Percentiles rank a stretch among this genome's conserved stretches.
phyloP scores from a whole-genome alignment of 1,139 yeast genomes.

The Geotrichum klebahnii region DNA sequence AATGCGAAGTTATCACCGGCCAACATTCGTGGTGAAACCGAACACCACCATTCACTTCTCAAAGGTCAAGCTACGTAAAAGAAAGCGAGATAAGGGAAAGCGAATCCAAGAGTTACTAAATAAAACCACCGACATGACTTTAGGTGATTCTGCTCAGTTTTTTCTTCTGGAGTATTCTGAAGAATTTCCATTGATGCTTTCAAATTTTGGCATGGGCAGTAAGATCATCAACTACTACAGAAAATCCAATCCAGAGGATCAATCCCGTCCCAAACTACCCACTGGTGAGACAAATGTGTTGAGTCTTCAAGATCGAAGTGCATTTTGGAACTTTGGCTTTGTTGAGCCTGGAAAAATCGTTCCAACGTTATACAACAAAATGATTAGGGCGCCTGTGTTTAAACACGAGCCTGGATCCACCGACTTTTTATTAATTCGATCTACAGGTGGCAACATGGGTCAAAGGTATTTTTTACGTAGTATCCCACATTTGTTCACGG shows the following conservation, averaged over 20 bases:
- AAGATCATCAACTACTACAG: conserved; percentile 90
- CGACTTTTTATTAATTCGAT: conserved; percentile 75
- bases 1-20: conserved; percentile 76
- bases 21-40: conserved; percentile 68
- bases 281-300: conserved; percentile 94
- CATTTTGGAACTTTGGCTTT: conserved; percentile 97
- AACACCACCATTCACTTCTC: conserved; percentile 74
- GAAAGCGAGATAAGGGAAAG: conserved; percentile 85
- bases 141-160: conserved; percentile 76
- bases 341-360: conserved; percentile 93
- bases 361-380: conserved; percentile 87
- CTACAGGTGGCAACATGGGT: conserved; percentile 63
- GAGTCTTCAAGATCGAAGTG: conserved; percentile 92
- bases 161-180: conserved; percentile 86
- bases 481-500: conserved; percentile 71
- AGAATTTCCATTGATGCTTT: conserved; percentile 76
- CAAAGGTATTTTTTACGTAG: conserved; percentile 60
- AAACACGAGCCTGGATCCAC: conserved; percentile 74
- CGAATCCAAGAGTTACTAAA: conserved; percentile 69
- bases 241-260: conserved; percentile 75
- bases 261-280: conserved; percentile 78
- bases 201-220: conserved; percentile 94
- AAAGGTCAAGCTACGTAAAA: conserved; percentile 72
- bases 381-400: conserved; percentile 90
- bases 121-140: conserved; percentile 68